A percentile compares a stretch with the other conserved stretches of the same genome.
These are phyloP conservation scores for Globisporangium spinosum DNA, from an alignment of 352 stramenopile species.

Conservation along the genomic window DNA sequence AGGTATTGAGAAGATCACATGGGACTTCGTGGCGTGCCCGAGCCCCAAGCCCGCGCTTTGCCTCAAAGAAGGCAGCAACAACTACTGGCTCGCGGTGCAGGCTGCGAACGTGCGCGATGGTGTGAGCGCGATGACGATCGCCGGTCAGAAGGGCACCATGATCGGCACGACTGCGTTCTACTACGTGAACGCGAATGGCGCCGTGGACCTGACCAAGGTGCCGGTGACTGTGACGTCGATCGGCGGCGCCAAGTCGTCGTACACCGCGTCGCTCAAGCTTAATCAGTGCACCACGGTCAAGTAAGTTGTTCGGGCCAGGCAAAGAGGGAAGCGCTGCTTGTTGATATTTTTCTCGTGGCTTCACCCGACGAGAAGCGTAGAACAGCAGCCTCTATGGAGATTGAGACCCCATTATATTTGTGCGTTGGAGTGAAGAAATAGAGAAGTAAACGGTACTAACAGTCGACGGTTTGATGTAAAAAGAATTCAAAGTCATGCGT, in stretches of 20 bases:
- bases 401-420: background rate
- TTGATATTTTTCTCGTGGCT: background rate
- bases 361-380: background rate
- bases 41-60: slow-evolving; percentile 15
- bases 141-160: slow-evolving; percentile 8
- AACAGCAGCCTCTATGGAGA: background rate
- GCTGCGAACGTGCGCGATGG: slow-evolving; percentile 17
- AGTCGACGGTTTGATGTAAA: background rate
- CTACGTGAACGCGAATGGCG: slow-evolving; percentile 11
- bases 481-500: background rate
- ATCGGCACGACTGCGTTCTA: slow-evolving; percentile 20
- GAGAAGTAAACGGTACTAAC: background rate
- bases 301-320: background rate
- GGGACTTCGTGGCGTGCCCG: slow-evolving; percentile 11
- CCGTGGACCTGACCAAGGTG: slow-evolving; percentile 10
- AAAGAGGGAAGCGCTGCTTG: background rate
- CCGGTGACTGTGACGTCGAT: slow-evolving; percentile 10
- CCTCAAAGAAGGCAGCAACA: slow-evolving; percentile 18
- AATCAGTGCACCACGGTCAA: slow-evolving; percentile 17
- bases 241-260: slow-evolving; percentile 12
- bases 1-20: slow-evolving; percentile 13
- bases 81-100: slow-evolving; percentile 14
- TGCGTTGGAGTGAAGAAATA: background rate
- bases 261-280: slow-evolving; percentile 14
- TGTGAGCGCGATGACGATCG: slow-evolving; percentile 12